Percentiles rank a stretch among this genome's conserved stretches.
Evolutionary conservation across 2,329 filamentous ascomycete species (phyloP).

Genomic region (Talaromyces sp.): DNA sequence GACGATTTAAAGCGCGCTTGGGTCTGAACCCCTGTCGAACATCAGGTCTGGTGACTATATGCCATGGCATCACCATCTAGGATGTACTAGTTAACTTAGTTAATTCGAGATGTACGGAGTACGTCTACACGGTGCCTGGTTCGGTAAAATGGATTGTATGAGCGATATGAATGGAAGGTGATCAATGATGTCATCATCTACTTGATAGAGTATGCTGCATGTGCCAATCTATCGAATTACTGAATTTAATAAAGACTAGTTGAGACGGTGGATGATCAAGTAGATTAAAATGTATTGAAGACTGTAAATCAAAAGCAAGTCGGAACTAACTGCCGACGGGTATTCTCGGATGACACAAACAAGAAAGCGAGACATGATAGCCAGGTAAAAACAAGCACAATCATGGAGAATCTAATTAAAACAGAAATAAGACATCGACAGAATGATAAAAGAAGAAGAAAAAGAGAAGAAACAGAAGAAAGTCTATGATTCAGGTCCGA

Average conservation of each 20-base stretch:
- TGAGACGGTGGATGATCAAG: not conserved
- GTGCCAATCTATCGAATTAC: no score
- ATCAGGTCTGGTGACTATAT: slow-evolving; percentile 3
- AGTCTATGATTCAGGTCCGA: not conserved
- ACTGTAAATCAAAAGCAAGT: slow-evolving; percentile 8
- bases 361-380: slow-evolving; percentile 3
- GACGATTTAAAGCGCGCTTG: not conserved
- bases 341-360: slow-evolving; percentile 9
- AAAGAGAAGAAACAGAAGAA: not conserved
- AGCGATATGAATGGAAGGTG: not conserved
- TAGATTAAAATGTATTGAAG: slow-evolving; percentile 5
- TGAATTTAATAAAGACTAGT: not conserved
- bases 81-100: not conserved
- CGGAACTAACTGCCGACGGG: slow-evolving; percentile 9
- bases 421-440: slow-evolving; percentile 4
- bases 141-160: not conserved
- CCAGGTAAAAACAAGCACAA: not conserved
- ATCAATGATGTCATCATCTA: slow-evolving; percentile 2
- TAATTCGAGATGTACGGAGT: not conserved
- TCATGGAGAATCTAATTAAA: slow-evolving; percentile 1
- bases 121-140: not conserved
- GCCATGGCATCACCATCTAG: not conserved
- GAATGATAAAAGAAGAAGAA: not conserved
- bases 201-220: not conserved
- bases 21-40: not conserved